Evolutionary conservation across 345 rosid species (phyloP).

Genomic region (Hibiscus syriacus): DNA sequence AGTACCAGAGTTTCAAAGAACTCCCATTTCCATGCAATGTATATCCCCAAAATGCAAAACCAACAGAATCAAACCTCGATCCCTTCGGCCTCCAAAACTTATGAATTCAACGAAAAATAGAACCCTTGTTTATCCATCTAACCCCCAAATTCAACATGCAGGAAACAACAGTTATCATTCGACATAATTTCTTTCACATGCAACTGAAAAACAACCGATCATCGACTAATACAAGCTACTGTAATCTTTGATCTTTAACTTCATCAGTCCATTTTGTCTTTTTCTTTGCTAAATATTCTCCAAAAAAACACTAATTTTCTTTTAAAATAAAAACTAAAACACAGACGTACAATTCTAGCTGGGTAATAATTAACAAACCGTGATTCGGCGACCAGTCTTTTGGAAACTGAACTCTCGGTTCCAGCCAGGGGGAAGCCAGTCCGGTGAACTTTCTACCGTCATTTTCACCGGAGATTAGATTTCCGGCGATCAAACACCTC

Average conservation of each 20-base stretch:
- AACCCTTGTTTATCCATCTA: neutral
- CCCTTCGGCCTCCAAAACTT: neutral
- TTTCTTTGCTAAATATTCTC: neutral
- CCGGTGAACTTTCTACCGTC: neutral
- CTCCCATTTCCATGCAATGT: neutral
- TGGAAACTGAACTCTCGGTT: conserved; percentile 23
- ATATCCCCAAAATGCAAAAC: neutral
- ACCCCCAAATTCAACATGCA: neutral
- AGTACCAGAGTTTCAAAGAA: neutral
- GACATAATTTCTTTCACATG: neutral
- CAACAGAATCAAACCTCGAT: neutral
- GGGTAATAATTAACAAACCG: conserved; percentile 18
- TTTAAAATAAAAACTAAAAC: neutral
- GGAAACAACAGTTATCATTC: neutral
- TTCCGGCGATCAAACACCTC: neutral
- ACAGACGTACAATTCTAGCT: neutral
- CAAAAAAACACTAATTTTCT: neutral
- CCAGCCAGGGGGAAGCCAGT: conserved; percentile 56
- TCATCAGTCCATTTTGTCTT: neutral
- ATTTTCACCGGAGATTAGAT: neutral
- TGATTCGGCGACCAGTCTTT: conserved; percentile 41
- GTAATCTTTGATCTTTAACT: conserved; percentile 1
- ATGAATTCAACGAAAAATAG: neutral
- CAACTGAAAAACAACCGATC: neutral
- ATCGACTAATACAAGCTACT: neutral